Conservation (phyloP, 2,329 filamentous ascomycete species). For the Apiospora marii region DNA sequence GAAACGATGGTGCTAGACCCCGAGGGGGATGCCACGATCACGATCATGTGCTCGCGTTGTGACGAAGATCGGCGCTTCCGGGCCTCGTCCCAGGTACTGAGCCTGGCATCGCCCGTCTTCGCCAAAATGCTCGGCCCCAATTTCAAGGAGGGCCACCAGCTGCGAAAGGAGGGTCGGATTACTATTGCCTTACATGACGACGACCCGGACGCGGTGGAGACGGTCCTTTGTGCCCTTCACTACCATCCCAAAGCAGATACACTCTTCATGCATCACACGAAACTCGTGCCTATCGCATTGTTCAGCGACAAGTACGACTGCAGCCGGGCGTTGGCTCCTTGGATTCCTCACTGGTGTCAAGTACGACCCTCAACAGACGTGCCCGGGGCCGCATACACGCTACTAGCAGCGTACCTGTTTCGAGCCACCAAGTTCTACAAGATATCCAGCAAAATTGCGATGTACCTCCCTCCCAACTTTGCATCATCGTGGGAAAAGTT, state of each 20-base stretch:
- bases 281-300: not conserved
- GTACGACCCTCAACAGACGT: not conserved
- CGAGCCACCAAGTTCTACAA: not conserved
- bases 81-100: not conserved
- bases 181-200: not conserved
- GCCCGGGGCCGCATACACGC: not conserved
- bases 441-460: not conserved
- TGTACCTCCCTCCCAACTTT: not conserved
- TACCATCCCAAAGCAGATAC: not conserved
- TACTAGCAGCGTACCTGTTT: not conserved
- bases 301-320: constrained; percentile 1
- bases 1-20: not conserved
- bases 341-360: not conserved
- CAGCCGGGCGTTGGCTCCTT: not conserved
- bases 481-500: not conserved
- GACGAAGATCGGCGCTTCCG: not conserved
- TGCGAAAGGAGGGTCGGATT: not conserved
- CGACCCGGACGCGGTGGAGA: not conserved
- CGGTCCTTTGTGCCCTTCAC: not conserved
- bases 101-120: not conserved
- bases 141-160: not conserved
- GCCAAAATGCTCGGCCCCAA: not conserved
- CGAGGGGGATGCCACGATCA: not conserved
- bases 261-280: not conserved
- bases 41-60: not conserved